Percentiles rank a stretch among this genome's conserved stretches.
Conservation (phyloP, 2,329 filamentous ascomycete species). For the Alternaria solani region DNA sequence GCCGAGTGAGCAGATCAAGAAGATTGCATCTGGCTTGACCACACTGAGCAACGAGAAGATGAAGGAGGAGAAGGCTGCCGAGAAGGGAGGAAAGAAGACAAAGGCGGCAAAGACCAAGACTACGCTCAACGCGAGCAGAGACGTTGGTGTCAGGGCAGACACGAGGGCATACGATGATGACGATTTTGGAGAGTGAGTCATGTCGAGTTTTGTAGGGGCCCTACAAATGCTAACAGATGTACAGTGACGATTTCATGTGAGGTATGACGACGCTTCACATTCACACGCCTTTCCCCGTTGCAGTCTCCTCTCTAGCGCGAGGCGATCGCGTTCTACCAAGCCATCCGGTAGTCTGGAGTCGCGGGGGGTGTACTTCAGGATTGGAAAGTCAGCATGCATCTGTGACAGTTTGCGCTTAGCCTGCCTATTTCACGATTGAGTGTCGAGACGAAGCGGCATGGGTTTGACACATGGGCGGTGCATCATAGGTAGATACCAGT, state of each 20-base stretch:
- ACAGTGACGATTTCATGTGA: slow-evolving; percentile 53
- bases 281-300: background rate
- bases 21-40: slow-evolving; percentile 87
- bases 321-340: background rate
- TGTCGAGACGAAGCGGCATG: background rate
- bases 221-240: slow-evolving; percentile 27
- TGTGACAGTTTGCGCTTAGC: background rate
- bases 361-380: background rate
- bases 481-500: background rate
- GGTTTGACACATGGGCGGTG: background rate
- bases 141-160: slow-evolving; percentile 68
- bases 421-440: background rate
- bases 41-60: slow-evolving; percentile 96
- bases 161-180: slow-evolving; percentile 82
- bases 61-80: slow-evolving; percentile 94
- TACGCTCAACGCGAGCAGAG: slow-evolving; percentile 72
- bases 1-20: slow-evolving; percentile 94
- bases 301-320: background rate
- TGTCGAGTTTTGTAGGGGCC: background rate
- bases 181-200: slow-evolving; percentile 83
- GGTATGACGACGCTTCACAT: background rate
- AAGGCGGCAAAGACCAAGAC: slow-evolving; percentile 98
- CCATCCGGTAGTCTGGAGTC: background rate
- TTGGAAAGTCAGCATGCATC: background rate
- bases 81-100: slow-evolving; percentile 94